Evolutionary conservation across 257 asterid species (phyloP), one percentile per base, ranked within the genome.

Genomic region (Plantago major): DNA sequence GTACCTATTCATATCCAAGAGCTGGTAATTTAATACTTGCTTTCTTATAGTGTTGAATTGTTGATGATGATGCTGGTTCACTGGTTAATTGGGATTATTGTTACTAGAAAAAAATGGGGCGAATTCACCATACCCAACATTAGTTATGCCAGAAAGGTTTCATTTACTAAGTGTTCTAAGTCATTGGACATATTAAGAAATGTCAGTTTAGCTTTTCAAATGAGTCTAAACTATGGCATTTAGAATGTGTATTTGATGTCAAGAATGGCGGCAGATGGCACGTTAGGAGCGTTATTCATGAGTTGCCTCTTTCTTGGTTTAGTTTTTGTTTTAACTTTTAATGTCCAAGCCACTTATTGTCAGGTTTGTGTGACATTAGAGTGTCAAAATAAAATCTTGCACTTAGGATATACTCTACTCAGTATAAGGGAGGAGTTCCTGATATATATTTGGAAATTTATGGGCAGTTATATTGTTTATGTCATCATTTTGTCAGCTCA

Each of bases 1-100:
- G 48, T 63, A 14, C 30, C n/a, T 18, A 26, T 37, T 51, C 3
- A 3, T 59, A 18, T 4, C 5, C 9, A 11, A 40, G 43, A 10
- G 42, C 53, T 65, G 45, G 47, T 47, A 45, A 22, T 49, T 54
- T 54, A 26, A 14, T 67, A 40, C n/a, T n/a, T n/a, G 12, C 22
- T 52, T 42, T 28, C 16, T 15, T 19, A 12, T 22, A 22, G 2
- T 22, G 26, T 22, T 22, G n/a, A n/a, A n/a, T n/a, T n/a, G n/a
- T n/a, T n/a, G 51, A 46, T 1, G 53, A n/a, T 44, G 43, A 45
- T 22, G 26, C 28, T 4, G 16, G 11, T 55, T 18, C 9, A 33
- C 33, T 60, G 46, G 14, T 62, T 22, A 40, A 28, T 30, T 15
- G 55, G 6, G 40, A 33, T 22, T 22, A 22, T 22, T n/a, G n/a